Percentiles rank a stretch among this genome's conserved stretches.
Conservation (phyloP, 1,139 yeast genomes). For the Nakaseomyces kungkrabaensis region DNA sequence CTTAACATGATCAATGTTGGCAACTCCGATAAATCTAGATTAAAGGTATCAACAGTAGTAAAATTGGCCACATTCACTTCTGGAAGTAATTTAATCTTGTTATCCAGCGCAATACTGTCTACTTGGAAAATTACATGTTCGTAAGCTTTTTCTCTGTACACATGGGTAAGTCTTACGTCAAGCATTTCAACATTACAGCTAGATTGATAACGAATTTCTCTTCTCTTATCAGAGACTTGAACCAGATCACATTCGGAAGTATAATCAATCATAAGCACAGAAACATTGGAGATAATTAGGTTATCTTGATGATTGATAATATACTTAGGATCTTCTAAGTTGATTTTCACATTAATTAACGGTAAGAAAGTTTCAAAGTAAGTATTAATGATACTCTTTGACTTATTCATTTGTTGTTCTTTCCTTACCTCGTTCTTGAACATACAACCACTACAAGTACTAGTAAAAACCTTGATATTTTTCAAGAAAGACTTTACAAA, state of each 20-base stretch:
- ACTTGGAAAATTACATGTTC: constrained; percentile 17
- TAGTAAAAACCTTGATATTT: constrained; percentile 23
- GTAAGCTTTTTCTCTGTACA: constrained; percentile 12
- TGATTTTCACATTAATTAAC: constrained; percentile 22
- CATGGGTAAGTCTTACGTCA: constrained; percentile 16
- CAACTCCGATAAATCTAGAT: constrained; percentile 26
- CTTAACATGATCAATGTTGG: constrained; percentile 30
- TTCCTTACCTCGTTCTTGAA: constrained; percentile 15
- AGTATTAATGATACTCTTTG: constrained; percentile 2
- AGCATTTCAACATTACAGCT: constrained; percentile 18
- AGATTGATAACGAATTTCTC: constrained; percentile 15
- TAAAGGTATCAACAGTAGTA: constrained; percentile 16
- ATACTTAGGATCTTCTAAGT: constrained; percentile 27
- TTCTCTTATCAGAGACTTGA: constrained; percentile 8
- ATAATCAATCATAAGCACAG: constrained; percentile 16
- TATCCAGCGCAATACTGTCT: constrained; percentile 18
- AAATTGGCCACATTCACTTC: constrained; percentile 9
- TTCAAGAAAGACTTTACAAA: constrained; percentile 26
- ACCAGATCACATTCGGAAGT: constrained; percentile 14
- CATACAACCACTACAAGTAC: constrained; percentile 8
- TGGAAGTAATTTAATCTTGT: constrained; percentile 23
- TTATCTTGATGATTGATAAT: constrained; percentile 21
- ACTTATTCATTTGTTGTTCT: constrained; percentile 11
- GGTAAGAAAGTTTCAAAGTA: constrained; percentile 25
- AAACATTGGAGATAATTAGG: constrained; percentile 16